A percentile compares a stretch with the other conserved stretches of the same genome.
Evolutionary conservation across 768 basidiomycete species (phyloP).

Genomic region (Kwoniella dendrophila): DNA sequence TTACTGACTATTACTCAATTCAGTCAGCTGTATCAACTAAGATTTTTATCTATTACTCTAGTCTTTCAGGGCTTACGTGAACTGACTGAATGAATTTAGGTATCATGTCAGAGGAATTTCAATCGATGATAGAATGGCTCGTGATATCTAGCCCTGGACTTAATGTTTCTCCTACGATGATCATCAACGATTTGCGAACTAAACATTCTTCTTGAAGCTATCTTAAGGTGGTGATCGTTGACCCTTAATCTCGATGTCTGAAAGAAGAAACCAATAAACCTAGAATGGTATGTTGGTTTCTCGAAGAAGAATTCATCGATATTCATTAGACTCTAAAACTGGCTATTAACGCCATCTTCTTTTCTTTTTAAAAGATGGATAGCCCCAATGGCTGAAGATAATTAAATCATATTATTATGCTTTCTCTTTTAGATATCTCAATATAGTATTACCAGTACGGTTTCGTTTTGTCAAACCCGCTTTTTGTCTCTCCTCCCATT

Average conservation of each 20-base stretch:
- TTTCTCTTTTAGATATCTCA: not conserved
- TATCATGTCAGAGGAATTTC: not conserved
- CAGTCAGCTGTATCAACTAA: constrained; percentile 7
- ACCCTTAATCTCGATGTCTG: no score
- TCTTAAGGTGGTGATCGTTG: not conserved
- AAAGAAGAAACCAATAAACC: no score
- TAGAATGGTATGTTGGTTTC: no score
- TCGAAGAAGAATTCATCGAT: constrained; percentile 1
- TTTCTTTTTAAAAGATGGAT: no score
- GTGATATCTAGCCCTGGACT: constrained; percentile 12
- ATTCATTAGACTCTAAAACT: constrained; percentile 14
- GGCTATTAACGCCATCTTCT: constrained; percentile 20
- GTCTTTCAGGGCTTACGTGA: not conserved
- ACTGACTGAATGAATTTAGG: not conserved
- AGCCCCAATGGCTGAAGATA: constrained; percentile 22
- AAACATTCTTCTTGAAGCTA: not conserved
- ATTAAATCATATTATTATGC: constrained; percentile 3
- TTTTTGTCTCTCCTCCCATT: constrained; percentile 6
- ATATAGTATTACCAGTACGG: not conserved
- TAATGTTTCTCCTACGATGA: not conserved
- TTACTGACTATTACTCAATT: constrained; percentile 13
- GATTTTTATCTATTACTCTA: no score
- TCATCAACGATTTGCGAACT: no score
- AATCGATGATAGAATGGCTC: constrained; percentile 14
- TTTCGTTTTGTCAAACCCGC: not conserved